Evolutionary conservation across 1,284 basidiomycete species (phyloP).

Genomic region (Moesziomyces aphidis): DNA sequence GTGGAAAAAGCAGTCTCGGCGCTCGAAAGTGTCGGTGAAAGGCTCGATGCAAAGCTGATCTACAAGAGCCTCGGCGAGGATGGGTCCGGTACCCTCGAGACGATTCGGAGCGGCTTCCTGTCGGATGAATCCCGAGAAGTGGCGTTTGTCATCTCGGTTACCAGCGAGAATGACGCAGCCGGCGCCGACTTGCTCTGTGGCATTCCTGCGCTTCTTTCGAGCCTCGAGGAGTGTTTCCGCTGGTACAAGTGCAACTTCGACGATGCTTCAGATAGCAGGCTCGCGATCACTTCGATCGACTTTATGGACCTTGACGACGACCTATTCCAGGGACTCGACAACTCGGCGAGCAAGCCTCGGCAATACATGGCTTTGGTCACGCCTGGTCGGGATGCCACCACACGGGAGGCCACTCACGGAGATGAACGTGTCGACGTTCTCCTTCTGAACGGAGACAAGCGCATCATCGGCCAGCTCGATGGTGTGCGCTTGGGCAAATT

Average conservation of each 20-base stretch:
- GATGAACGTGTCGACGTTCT: conserved; percentile 9
- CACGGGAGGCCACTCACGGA: no score
- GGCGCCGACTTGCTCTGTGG: neutral
- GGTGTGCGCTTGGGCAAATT: conserved; percentile 3
- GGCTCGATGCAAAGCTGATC: conserved; percentile 16
- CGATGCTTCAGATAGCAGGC: neutral
- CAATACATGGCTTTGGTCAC: conserved; percentile 13
- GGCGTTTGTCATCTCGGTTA: conserved; percentile 3
- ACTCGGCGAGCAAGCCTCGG: neutral
- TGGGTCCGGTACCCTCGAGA: neutral
- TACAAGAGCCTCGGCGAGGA: conserved; percentile 16
- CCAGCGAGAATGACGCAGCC: neutral
- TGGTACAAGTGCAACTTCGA: conserved; percentile 10
- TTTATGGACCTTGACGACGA: conserved; percentile 3
- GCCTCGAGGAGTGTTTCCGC: conserved; percentile 14
- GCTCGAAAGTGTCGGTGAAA: conserved; percentile 16
- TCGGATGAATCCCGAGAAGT: conserved; percentile 3
- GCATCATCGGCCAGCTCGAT: conserved; percentile 18
- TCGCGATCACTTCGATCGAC: conserved; percentile 1
- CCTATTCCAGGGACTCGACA: conserved; percentile 5
- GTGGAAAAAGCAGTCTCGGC: conserved; percentile 6
- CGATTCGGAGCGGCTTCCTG: conserved; percentile 9
- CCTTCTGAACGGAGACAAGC: conserved; percentile 3
- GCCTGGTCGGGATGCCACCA: neutral
- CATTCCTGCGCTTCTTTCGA: conserved; percentile 9